Evolutionary conservation across 176 grass and related monocot genomes (phyloP).

Genomic region (Rhynchospora breviuscula): DNA sequence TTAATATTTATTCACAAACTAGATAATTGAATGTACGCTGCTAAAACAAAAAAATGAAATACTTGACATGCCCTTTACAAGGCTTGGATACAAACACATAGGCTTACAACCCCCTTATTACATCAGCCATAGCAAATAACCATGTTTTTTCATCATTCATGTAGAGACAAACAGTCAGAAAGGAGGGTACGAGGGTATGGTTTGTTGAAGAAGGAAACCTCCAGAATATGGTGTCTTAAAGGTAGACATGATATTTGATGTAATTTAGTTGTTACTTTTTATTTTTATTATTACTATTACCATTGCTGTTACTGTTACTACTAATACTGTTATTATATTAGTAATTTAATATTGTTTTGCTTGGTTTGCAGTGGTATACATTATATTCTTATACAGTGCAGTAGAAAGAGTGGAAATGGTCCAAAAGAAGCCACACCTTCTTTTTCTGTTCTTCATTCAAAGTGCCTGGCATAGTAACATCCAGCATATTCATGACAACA

Average conservation of each 20-base stretch:
- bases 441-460: constrained; percentile 77
- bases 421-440: constrained; percentile 36
- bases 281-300: too few species aligned
- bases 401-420: not conserved
- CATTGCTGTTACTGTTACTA: too few species aligned
- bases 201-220: not conserved
- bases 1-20: not conserved
- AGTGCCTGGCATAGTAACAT: constrained; percentile 81
- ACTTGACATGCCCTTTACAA: not conserved
- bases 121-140: not conserved
- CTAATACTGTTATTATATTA: too few species aligned
- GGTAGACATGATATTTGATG: not conserved
- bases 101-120: not conserved
- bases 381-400: not conserved
- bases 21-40: not conserved
- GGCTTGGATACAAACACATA: not conserved
- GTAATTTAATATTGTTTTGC: not conserved
- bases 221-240: not conserved
- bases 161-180: not conserved
- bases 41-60: not conserved
- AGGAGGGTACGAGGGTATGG: not conserved
- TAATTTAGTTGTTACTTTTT: not conserved
- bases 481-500: constrained; percentile 85
- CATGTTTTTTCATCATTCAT: not conserved
- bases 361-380: not conserved